Evolutionary conservation across 176 grass and related monocot genomes (phyloP), one percentile per base, ranked within the genome.

Genomic region (Tillandsia fasciculata): DNA sequence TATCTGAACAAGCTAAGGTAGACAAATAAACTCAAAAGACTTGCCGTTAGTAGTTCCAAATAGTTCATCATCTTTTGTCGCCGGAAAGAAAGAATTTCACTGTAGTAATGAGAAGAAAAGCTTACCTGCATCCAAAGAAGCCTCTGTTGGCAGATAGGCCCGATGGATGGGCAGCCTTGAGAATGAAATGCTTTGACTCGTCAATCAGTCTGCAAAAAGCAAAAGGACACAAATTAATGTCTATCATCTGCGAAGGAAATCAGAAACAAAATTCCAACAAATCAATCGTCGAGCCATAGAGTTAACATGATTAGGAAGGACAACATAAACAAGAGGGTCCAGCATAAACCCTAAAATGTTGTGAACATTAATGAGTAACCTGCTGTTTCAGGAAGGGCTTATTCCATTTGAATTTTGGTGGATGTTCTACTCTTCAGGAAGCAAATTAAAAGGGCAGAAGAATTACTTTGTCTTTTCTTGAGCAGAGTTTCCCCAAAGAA

Each of bases 401-500:
- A 7, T 42, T 61, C 56, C 56, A 23, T 61, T 61, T n/a, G 22
- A 22, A 61, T 61, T 61, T 20, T 42, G 18, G 15, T 10, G 56
- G 56, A 61, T 9, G 22, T 10, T 20, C 15, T 56, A 61, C 3
- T 22, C 15, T 61, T 17, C 56, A 15, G 22, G 17, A 61, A 18
- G 56, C 15, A 61, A 61, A 23, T 20, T 11, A 58, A 42, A 75
- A 69, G 48, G 65, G 66, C 48, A 69, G 1, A 50, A 76, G 74
- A 70, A 76, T 47, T 83, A 93, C 89, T 56, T 90, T 76, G 69
- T 88, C 73, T 93, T 99, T 11, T 82, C 83, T 71, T 99, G 94
- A 71, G 89, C 94, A 57, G 87, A 99, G 73, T 99, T 99, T 84
- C 89, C 94, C 89, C 94, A 99, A 11, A 99, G 94, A 82, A 99